Conservation (phyloP, 2,329 filamentous ascomycete genomes). For the Chaetoscypha palmicola region DNA sequence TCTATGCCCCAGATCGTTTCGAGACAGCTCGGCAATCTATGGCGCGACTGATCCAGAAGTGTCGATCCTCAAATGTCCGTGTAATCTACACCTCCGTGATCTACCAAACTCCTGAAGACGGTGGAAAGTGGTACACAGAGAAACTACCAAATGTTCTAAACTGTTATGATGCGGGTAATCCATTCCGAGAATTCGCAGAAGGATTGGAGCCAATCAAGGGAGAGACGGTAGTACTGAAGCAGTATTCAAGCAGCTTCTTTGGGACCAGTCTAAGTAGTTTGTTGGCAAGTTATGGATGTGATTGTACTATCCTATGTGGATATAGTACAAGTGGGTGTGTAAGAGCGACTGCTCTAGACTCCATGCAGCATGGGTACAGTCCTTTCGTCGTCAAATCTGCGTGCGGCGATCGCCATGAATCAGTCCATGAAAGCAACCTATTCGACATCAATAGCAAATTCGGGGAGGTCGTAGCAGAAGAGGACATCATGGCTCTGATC, state of each 20-base stretch:
- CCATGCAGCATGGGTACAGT: constrained; percentile 38
- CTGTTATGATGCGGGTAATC: constrained; percentile 12
- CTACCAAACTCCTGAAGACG: constrained; percentile 7
- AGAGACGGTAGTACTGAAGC: constrained; percentile 36
- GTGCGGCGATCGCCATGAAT: constrained; percentile 38
- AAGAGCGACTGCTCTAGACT: constrained; percentile 36
- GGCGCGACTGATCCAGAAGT: constrained; percentile 8
- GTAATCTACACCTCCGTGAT: constrained; percentile 12
- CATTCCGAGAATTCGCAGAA: constrained; percentile 10
- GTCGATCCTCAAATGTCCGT: constrained; percentile 2
- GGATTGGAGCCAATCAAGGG: constrained; percentile 7
- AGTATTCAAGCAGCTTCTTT: constrained; percentile 39
- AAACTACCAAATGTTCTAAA: constrained; percentile 12
- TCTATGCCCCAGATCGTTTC: constrained; percentile 26
- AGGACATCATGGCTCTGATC: constrained; percentile 10
- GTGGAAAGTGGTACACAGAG: constrained; percentile 12
- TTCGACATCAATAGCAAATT: constrained; percentile 42
- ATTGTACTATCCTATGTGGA: constrained; percentile 40
- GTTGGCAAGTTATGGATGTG: constrained; percentile 33
- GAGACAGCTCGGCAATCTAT: constrained; percentile 11
- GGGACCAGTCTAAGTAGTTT: constrained; percentile 38
- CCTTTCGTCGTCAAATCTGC: constrained; percentile 38
- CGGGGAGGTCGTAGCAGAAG: constrained; percentile 38
- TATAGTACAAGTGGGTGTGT: constrained; percentile 42
- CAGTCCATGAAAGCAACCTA: constrained; percentile 40